Evolutionary conservation across 2,329 filamentous ascomycete species (phyloP), one percentile per base, ranked within the genome.

Genomic region (Alternaria tenuissima): DNA sequence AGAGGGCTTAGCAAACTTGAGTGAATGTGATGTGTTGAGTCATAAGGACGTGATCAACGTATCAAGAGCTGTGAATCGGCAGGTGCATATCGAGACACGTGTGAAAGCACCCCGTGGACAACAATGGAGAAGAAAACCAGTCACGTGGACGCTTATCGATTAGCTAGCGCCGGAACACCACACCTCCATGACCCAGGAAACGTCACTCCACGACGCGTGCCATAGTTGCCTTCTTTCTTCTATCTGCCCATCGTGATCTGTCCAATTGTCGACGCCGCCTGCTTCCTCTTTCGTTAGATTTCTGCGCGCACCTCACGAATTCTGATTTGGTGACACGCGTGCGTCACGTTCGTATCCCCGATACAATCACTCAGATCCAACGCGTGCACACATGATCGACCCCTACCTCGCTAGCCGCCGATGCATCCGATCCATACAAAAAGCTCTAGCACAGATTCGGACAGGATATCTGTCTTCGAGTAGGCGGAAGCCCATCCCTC

Each of bases 131-230:
- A 11, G 28, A 36, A 16, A 36, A 14, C 20, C 38, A 39, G 36
- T 49, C 52, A 49, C 46, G 46, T 49, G 46, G 16, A 12, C 14
- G 1, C 5, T 55, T 60, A 60, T 56, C 60, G 56, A 62, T 55
- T 53, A 34, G 24, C 52, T 62, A 62, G 47, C 48, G 57, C 52
- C 43, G 52, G 52, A 59, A 46, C n/a, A 38, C 41, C 52, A 20
- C 43, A 22, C 34, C 32, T 20, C 46, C 12, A 20, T 30, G 38
- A n/a, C n/a, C 57, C 52, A 52, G 22, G 6, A 60, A 62, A 62
- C 52, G 48, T 62, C 56, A 59, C 52, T 38, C 42, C 30, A 47
- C 38, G 54, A 49, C 39, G 34, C 43, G 48, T 38, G 30, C 60
- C 60, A 49, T 56, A 30, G 47, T 44, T 53, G 51, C 47, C 51